A percentile compares a stretch with the other conserved stretches of the same genome.
Evolutionary conservation across 2,329 filamentous ascomycete species (phyloP).

Genomic region (Basipetospora chlamydospora): DNA sequence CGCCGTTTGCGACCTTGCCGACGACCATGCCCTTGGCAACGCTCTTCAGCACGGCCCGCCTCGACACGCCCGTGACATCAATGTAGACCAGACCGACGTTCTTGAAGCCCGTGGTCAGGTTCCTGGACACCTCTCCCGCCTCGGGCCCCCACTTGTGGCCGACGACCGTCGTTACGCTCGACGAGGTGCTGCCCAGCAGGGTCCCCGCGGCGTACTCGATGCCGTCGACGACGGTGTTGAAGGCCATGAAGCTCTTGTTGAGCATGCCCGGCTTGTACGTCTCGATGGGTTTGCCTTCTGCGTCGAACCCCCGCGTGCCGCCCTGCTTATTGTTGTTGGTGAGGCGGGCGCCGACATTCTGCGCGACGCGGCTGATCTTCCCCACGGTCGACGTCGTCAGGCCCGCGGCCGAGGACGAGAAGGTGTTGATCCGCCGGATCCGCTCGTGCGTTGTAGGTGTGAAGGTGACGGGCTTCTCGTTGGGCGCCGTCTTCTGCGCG

Average conservation of each 20-base stretch:
- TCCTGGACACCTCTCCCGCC: slow-evolving; percentile 61
- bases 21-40: slow-evolving; percentile 96
- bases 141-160: slow-evolving; percentile 80
- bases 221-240: slow-evolving; percentile 85
- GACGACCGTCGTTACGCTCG: slow-evolving; percentile 73
- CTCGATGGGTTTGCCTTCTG: slow-evolving; percentile 50
- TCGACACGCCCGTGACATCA: slow-evolving; percentile 82
- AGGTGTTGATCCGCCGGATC: slow-evolving; percentile 78
- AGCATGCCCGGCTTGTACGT: slow-evolving; percentile 78
- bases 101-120: slow-evolving; percentile 75
- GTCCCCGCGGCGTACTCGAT: slow-evolving; percentile 76
- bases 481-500: slow-evolving; percentile 64
- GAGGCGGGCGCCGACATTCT: slow-evolving; percentile 73
- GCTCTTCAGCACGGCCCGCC: slow-evolving; percentile 79
- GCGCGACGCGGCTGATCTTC: slow-evolving; percentile 67
- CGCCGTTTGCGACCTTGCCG: slow-evolving; percentile 59
- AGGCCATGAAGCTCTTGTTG: slow-evolving; percentile 94
- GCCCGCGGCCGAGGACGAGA: slow-evolving; percentile 65
- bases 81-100: slow-evolving; percentile 97
- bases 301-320: slow-evolving; percentile 45
- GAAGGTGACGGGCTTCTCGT: slow-evolving; percentile 73
- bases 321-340: slow-evolving; percentile 43
- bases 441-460: slow-evolving; percentile 69
- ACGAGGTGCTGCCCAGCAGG: slow-evolving; percentile 58
- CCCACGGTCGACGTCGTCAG: slow-evolving; percentile 79